Base-by-base conservation (phyloP, 345 rosid species). In the Heritiera fomes region DNA sequence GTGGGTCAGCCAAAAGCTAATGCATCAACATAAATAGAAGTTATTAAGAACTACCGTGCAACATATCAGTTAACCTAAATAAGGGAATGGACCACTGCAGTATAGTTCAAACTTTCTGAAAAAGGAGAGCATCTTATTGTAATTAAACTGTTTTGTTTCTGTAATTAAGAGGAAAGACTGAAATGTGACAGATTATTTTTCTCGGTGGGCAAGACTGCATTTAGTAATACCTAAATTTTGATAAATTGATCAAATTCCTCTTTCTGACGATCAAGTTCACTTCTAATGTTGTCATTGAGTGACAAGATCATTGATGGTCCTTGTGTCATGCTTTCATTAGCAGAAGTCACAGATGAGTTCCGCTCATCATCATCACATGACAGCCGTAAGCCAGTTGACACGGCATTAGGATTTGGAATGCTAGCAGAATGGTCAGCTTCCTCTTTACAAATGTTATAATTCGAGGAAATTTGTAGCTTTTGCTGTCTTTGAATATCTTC, bases 341-440 rank as follows among this genome's bases (percentile, higher is more conserved):
- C 95, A 15, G 89, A 88, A 79, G 93, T 91, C 53, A 91, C 91
- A 75, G 95, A 86, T 28, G 98, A 94, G 82, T 91, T 91, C 20
- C 78, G 94, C 61, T 94, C 95, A 82, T 93, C 96, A 43, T 91
- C 93, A 60, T 93, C 95, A 78, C 86, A 87, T 6, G 98, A 93
- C 17, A 94, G 86, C 81, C 94, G 88, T 80, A 94, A 83, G 60
- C 98, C 98, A 64, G 98, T 94, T 60, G 97, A 92, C 28, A 94
- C 93, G 23, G 88, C 74, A 80, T 89, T 90, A 45, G 88, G 90
- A 69, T 86, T 88, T 17, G 85, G 88, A 73, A 86, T 84, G 81
- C 87, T 84, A 15, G 86, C 84, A 11, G 92, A 75, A 66, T 82
- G 84, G 15, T 86, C 91, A 38, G 81, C 89, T 76, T 90, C 92